Percentiles rank a stretch among this genome's conserved stretches.
These are phyloP conservation scores for Plenodomus biglobosus DNA, from an alignment of 2,329 filamentous ascomycete species.

Conservation along the genomic window DNA sequence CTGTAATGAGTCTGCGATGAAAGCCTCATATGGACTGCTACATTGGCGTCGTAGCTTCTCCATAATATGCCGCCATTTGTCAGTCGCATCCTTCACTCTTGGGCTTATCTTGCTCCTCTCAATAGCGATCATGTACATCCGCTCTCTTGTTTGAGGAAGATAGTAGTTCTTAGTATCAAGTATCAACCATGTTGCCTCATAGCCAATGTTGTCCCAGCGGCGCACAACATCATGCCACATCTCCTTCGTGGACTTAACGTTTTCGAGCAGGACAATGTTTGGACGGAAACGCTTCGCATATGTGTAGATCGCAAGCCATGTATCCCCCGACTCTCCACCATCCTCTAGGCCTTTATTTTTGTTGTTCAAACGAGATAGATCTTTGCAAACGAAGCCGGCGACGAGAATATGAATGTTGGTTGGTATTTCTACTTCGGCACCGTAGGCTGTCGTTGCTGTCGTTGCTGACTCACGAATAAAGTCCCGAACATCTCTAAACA, in stretches of 20 bases:
- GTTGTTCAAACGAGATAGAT: slow-evolving; percentile 69
- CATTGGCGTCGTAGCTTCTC: slow-evolving; percentile 55
- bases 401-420: slow-evolving; percentile 64
- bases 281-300: slow-evolving; percentile 62
- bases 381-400: slow-evolving; percentile 74
- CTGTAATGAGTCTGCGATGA: slow-evolving; percentile 59
- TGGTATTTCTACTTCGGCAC: slow-evolving; percentile 60
- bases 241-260: slow-evolving; percentile 57
- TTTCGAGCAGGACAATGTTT: slow-evolving; percentile 69
- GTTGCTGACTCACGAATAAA: slow-evolving; percentile 52
- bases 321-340: slow-evolving; percentile 65
- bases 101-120: slow-evolving; percentile 29
- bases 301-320: slow-evolving; percentile 62
- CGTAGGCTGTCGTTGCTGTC: slow-evolving; percentile 65
- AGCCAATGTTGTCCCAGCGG: slow-evolving; percentile 56
- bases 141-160: slow-evolving; percentile 64
- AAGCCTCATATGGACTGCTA: slow-evolving; percentile 64
- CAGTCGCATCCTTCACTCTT: slow-evolving; percentile 11
- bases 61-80: slow-evolving; percentile 52
- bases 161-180: slow-evolving; percentile 73
- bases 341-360: slow-evolving; percentile 54
- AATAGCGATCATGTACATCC: slow-evolving; percentile 53
- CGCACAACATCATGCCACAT: slow-evolving; percentile 60
- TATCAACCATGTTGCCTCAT: slow-evolving; percentile 53
- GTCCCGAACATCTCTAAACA: slow-evolving; percentile 51